Evolutionary conservation across 805 yeast genomes (phyloP).

Genomic region (Schwanniomyces vanrijiae): DNA sequence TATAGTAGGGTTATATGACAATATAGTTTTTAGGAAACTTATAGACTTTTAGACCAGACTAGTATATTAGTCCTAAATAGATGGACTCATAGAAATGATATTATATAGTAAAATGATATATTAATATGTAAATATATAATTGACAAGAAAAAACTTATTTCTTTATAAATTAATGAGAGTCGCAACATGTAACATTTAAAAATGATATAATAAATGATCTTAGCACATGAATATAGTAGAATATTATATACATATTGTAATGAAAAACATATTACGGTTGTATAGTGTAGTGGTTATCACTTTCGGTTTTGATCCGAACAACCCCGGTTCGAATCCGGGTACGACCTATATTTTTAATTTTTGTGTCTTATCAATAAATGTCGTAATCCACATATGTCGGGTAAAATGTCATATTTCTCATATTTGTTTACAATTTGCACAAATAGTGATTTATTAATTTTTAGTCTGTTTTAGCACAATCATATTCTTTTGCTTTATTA

Average conservation of each 20-base stretch:
- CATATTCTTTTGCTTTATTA: not conserved
- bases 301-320: constrained; percentile 77
- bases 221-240: too few species aligned
- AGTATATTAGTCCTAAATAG: too few species aligned
- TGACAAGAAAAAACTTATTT: too few species aligned
- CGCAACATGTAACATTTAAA: too few species aligned
- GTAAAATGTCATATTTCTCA: not conserved
- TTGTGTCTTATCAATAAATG: not conserved
- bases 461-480: constrained; percentile 1
- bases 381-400: not conserved
- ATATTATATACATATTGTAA: not conserved
- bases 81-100: too few species aligned
- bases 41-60: too few species aligned
- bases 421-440: constrained; percentile 3
- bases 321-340: constrained; percentile 88
- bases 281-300: constrained; percentile 83
- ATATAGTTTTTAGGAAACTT: too few species aligned
- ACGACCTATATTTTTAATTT: constrained; percentile 49
- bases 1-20: too few species aligned
- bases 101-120: too few species aligned
- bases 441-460: not conserved
- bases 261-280: constrained; percentile 28
- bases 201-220: too few species aligned
- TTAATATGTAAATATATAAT: too few species aligned
- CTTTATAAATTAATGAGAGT: too few species aligned